phyloP scores from a whole-genome alignment of 176 grass and related monocot species.

The Ampelocalamus luodianensis region DNA sequence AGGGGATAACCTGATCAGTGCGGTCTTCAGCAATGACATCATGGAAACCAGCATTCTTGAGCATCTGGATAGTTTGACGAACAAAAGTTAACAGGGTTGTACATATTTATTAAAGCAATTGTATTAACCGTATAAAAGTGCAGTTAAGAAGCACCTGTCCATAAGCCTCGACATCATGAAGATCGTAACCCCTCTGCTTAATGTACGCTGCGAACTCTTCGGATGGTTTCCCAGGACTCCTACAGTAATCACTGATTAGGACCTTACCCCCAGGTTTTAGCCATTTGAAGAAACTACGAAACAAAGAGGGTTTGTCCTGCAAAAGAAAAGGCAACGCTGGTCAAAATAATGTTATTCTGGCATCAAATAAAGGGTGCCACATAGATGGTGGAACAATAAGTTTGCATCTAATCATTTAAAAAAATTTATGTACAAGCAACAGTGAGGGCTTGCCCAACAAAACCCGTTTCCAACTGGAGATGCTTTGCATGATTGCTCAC shows the following conservation, averaged over 20 bases:
- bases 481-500: neutral
- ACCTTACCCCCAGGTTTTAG: conserved; percentile 95
- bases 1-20: conserved; percentile 73
- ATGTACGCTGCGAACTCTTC: conserved; percentile 87
- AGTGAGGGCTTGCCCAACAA: neutral
- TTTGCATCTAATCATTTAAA: neutral
- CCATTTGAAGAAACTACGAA: conserved; percentile 85
- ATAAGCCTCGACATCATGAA: conserved; percentile 82
- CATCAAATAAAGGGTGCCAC: neutral
- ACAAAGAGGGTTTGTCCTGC: conserved; percentile 86
- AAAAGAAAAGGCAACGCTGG: conserved; percentile 12
- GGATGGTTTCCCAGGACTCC: conserved; percentile 63
- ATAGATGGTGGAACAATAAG: conserved; percentile 7
- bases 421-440: conserved; percentile 2
- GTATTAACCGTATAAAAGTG: neutral
- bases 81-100: conserved; percentile 26
- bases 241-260: conserved; percentile 95
- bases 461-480: neutral
- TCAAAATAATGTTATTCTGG: conserved; percentile 14
- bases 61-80: conserved; percentile 56
- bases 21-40: conserved; percentile 82
- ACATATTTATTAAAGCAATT: conserved; percentile 11
- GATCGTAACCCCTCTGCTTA: conserved; percentile 91
- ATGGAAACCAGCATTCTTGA: conserved; percentile 76
- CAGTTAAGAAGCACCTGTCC: conserved; percentile 65